A percentile compares a stretch with the other conserved stretches of the same genome.
Conservation (phyloP, 208 protist species). For the Crithidia mellificae region DNA sequence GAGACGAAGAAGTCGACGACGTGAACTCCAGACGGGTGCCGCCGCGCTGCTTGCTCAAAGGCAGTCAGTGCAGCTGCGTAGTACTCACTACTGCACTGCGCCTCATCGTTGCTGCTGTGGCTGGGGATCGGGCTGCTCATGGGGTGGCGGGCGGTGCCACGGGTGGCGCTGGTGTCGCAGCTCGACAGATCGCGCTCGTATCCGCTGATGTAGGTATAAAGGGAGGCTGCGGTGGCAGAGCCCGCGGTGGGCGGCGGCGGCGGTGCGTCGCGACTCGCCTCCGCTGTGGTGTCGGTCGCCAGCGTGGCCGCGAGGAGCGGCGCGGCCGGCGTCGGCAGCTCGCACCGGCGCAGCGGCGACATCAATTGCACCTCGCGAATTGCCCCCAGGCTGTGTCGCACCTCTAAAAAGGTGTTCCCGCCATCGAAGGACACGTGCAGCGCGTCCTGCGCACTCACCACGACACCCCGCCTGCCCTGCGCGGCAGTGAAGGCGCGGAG, state of each 20-base stretch:
- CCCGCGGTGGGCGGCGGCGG: neutral
- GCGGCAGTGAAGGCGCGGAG: conserved; percentile 17
- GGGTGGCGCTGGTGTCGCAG: neutral
- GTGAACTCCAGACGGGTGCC: conserved; percentile 16
- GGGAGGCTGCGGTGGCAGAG: neutral
- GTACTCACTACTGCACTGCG: neutral
- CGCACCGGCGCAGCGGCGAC: conserved; percentile 23
- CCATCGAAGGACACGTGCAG: conserved; percentile 71
- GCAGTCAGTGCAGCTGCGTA: conserved; percentile 2
- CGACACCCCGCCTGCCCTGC: conserved; percentile 29
- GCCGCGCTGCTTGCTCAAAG: conserved; percentile 10
- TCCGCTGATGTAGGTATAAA: conserved; percentile 40
- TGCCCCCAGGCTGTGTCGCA: conserved; percentile 66
- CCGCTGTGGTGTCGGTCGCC: neutral
- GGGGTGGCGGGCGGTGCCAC: too few relatives aligned
- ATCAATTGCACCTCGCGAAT: conserved; percentile 50
- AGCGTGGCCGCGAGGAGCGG: neutral
- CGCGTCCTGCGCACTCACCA: conserved; percentile 47
- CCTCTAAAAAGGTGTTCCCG: conserved; percentile 47
- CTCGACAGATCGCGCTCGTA: conserved; percentile 10
- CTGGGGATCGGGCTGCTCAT: too few relatives aligned
- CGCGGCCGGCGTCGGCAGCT: conserved; percentile 28
- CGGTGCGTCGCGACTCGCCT: neutral
- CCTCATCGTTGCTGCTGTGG: neutral
- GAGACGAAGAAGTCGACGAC: conserved; percentile 53